Evolutionary conservation across 192 early-diverging fungal genomes (phyloP).

Genomic region (Lobosporangium transversale): DNA sequence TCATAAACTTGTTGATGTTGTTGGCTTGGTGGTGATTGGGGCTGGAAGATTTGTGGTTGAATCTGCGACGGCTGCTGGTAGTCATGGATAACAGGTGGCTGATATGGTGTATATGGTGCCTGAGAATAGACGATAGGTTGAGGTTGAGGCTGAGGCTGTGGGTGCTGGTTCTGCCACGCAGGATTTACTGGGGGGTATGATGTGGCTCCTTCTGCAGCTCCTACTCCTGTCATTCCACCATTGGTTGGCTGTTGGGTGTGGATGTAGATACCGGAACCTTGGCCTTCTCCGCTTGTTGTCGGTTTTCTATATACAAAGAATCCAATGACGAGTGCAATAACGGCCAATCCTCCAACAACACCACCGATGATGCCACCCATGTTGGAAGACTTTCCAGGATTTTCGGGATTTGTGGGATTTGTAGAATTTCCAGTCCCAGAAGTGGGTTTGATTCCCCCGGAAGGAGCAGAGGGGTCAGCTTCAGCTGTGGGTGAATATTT

Average conservation of each 20-base stretch:
- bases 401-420: no score
- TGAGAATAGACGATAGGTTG: constrained; percentile 7
- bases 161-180: not conserved
- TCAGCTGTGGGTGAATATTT: constrained; percentile 3
- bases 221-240: no score
- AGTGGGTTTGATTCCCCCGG: no score
- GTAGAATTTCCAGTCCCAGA: no score
- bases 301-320: constrained; percentile 6
- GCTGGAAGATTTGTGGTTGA: constrained; percentile 7
- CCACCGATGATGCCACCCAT: constrained; percentile 19
- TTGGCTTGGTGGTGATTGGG: no score
- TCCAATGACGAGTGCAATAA: constrained; percentile 2
- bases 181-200: no score
- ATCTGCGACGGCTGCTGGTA: constrained; percentile 5
- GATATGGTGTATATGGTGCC: constrained; percentile 15
- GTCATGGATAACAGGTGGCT: constrained; percentile 21
- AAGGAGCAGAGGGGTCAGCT: not conserved
- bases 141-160: not conserved
- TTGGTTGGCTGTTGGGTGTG: not conserved
- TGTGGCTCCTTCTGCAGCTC: not conserved
- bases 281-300: not conserved
- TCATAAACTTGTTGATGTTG: not conserved
- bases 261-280: not conserved
- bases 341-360: constrained; percentile 1
- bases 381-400: not conserved